phyloP scores from a whole-genome alignment of 2,329 filamentous ascomycete genomes.

The Lasiodiplodia citricola region DNA sequence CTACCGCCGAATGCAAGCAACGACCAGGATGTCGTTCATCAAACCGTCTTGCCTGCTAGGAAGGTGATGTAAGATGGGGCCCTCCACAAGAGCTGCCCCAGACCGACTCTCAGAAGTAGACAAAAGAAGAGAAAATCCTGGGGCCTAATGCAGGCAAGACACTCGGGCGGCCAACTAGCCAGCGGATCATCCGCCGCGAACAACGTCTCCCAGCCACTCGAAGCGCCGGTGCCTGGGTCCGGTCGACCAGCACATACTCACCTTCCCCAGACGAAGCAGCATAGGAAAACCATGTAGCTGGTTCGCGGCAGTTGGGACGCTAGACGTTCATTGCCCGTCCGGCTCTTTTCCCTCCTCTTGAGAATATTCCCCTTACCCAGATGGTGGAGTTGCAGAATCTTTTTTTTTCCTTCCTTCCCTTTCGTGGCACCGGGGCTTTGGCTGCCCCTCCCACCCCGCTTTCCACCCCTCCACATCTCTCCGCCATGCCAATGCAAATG shows the following conservation, averaged over 20 bases:
- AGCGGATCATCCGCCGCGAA: not conserved
- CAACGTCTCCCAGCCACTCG: not conserved
- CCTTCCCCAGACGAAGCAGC: not conserved
- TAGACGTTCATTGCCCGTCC: not conserved
- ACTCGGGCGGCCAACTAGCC: constrained; percentile 3
- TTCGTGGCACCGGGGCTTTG: not conserved
- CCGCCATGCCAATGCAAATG: not conserved
- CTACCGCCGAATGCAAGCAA: constrained; percentile 12
- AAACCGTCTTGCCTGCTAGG: not conserved
- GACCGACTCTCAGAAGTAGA: constrained; percentile 5
- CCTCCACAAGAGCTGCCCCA: not conserved
- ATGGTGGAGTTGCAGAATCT: constrained; percentile 5
- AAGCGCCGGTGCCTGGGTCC: not conserved
- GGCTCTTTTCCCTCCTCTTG: not conserved
- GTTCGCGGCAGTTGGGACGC: not conserved
- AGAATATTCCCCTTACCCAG: not conserved
- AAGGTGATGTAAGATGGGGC: constrained; percentile 6
- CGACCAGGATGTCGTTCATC: constrained; percentile 5
- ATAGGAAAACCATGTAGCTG: not conserved
- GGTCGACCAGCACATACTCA: not conserved
- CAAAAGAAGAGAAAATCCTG: not conserved
- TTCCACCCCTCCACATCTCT: not conserved
- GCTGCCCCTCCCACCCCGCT: constrained; percentile 14
- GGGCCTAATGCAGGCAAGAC: constrained; percentile 12
- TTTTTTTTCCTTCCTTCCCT: not conserved